Conservation (phyloP, 2,329 filamentous ascomycete species). For the Taxawa tesnikishii region DNA sequence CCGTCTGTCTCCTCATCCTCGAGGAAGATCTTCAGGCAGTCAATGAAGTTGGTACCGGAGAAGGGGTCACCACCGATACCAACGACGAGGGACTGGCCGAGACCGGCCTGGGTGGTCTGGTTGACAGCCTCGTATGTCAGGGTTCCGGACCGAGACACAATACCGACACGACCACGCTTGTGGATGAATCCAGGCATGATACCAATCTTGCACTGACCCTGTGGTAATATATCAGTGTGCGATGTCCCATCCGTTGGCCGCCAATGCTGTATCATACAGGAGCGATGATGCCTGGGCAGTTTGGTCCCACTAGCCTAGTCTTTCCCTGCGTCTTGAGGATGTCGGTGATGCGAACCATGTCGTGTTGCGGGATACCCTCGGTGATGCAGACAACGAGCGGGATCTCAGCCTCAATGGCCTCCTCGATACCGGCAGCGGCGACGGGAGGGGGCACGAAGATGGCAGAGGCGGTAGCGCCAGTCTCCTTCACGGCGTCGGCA, state of each 20-base stretch:
- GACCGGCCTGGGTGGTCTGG: constrained; percentile 93
- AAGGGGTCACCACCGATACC: constrained; percentile 98
- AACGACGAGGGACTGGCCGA: constrained; percentile 95
- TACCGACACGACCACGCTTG: constrained; percentile 97
- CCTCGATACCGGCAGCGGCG: constrained; percentile 90
- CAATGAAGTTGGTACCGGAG: constrained; percentile 98
- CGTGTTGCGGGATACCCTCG: constrained; percentile 94
- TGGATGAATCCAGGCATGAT: constrained; percentile 99
- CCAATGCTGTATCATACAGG: constrained; percentile 32
- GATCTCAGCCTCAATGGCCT: constrained; percentile 86
- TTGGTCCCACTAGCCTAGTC: constrained; percentile 91
- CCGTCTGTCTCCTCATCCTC: constrained; percentile 93
- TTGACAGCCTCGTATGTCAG: constrained; percentile 99
- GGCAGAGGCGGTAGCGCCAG: constrained; percentile 79
- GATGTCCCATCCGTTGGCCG: not conserved
- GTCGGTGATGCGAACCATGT: constrained; percentile 98
- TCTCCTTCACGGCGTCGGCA: constrained; percentile 75
- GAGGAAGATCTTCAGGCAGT: constrained; percentile 95
- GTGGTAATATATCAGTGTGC: constrained; percentile 3
- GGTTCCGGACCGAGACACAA: constrained; percentile 95
- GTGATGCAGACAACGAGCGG: constrained; percentile 95
- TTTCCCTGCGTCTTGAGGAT: constrained; percentile 97
- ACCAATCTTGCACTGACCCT: constrained; percentile 98
- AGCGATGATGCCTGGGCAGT: constrained; percentile 96
- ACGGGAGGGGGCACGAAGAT: constrained; percentile 96